Conservation (phyloP, 148 eudicot species). For the Silene latifolia region DNA sequence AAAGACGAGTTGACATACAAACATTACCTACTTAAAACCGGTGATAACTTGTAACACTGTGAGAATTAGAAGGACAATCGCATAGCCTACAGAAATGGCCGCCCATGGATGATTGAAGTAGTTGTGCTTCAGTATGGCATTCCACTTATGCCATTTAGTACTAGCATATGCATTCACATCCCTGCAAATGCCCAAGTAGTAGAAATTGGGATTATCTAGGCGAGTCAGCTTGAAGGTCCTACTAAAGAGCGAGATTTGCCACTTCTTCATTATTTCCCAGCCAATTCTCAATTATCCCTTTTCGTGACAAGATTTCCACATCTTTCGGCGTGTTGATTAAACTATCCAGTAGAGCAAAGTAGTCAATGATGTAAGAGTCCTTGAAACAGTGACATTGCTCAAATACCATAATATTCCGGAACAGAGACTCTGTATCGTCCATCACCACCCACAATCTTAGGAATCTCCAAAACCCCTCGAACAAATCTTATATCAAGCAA, state of each 20-base stretch:
- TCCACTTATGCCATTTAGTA: constrained; percentile 25
- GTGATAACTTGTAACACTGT: constrained; percentile 23
- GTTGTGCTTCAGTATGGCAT: constrained; percentile 27
- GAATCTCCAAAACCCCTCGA: constrained; percentile 35
- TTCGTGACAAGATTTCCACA: constrained; percentile 28
- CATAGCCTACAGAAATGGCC: constrained; percentile 23
- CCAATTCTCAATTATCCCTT: constrained; percentile 37
- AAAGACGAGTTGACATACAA: neutral
- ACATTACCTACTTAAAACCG: constrained; percentile 18
- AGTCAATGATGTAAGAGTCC: constrained; percentile 32
- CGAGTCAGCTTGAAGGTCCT: constrained; percentile 19
- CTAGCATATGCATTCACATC: constrained; percentile 18
- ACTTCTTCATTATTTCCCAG: constrained; percentile 30
- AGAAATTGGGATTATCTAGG: constrained; percentile 9
- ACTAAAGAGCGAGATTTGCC: constrained; percentile 24
- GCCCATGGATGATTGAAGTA: constrained; percentile 41
- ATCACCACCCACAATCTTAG: constrained; percentile 11
- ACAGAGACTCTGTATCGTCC: constrained; percentile 18
- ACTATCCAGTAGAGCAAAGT: constrained; percentile 31
- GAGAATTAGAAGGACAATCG: constrained; percentile 23
- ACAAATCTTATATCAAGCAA: constrained; percentile 24
- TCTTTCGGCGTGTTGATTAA: constrained; percentile 39
- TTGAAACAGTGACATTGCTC: constrained; percentile 34
- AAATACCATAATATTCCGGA: constrained; percentile 38
- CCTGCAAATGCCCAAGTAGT: constrained; percentile 14